Base-by-base conservation (phyloP, 805 yeast species). In the Saccharomycopsis fermentans region DNA sequence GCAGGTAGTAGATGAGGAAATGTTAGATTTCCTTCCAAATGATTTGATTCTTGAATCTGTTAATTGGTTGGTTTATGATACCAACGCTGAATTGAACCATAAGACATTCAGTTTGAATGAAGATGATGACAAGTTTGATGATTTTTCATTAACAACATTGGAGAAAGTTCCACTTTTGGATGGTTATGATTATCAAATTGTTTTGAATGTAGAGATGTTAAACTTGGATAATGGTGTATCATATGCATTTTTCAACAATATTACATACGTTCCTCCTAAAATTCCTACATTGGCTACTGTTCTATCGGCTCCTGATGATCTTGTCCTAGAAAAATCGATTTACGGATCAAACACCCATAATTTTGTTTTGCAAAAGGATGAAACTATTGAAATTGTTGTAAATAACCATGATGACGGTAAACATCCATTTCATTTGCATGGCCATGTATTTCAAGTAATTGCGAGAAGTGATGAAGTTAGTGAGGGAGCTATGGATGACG, bases 351-450 rank as follows among this genome's bases (percentile, higher is more conserved):
- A 83, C 66, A 82, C 86, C 57, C 84, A 84, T 67, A 73, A 87
- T 0, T 78, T 77, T 65, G 77, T 89, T 1, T 71, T 90, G 24
- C 79, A 81, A 58, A 67, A 75, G 4, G 81, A 80, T 55, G 88
- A 85, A 55, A 78, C 84, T 43, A 77, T 91, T 53, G 96, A 90
- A 65, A 71, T 90, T 52, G 86, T 89, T 1, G 69, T 90, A 52
- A 86, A 89, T 68, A 91, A 90, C 68, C 77, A 76, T 66, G 97
- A 90, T 69, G 83, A 86, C 3, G 87, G 90, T 60, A 83, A 83
- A 63, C 91, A 85, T 69, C 90, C 90, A 24, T 85, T 85, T 81
- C 91, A 85, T 69, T 76, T 85, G 65, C 91, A 85, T 66, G 91
- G 91, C 16, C 90, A 85, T 67, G 77, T 70, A 54, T 84, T 85